A percentile compares a stretch with the other conserved stretches of the same genome.
Conservation (phyloP, 805 yeast species). For the Barnettozyma sp. region DNA sequence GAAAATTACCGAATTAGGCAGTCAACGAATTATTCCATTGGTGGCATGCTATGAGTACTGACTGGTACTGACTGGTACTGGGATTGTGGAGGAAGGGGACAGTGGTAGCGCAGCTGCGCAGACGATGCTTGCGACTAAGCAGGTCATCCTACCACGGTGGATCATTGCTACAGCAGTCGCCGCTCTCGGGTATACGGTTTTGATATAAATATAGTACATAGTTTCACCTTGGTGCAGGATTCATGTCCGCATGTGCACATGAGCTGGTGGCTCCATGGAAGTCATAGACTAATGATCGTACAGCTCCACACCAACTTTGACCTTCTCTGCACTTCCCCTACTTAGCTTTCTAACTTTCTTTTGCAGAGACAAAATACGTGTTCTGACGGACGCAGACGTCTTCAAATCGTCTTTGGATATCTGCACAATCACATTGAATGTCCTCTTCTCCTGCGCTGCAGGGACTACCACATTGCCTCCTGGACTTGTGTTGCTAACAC, state of each 20-base stretch:
- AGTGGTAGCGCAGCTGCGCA: too few species aligned
- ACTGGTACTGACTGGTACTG: too few species aligned
- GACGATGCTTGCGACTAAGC: too few species aligned
- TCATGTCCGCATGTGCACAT: too few species aligned
- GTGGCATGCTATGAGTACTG: too few species aligned
- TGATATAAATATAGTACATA: too few species aligned
- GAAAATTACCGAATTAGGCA: slow-evolving; percentile 15
- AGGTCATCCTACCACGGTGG: too few species aligned
- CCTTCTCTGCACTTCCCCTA: slow-evolving; percentile 43
- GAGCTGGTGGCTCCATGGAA: too few species aligned
- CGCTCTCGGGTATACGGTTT: too few species aligned
- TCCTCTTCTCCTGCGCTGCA: slow-evolving; percentile 26
- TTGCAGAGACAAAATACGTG: slow-evolving; percentile 52
- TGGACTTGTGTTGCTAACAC: not conserved
- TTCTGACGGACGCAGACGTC: slow-evolving; percentile 52
- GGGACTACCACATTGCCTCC: not conserved
- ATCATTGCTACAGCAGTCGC: too few species aligned
- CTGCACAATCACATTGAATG: slow-evolving; percentile 35
- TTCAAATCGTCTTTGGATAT: slow-evolving; percentile 48
- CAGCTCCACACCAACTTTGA: slow-evolving; percentile 44
- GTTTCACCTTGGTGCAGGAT: too few species aligned
- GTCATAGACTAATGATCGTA: slow-evolving; percentile 22
- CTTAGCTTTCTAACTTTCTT: slow-evolving; percentile 53
- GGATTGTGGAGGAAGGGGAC: too few species aligned
- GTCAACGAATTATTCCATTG: slow-evolving; percentile 13